phyloP scores from a whole-genome alignment of 192 early-diverging fungal genomes.

The Coemansia sp. region DNA sequence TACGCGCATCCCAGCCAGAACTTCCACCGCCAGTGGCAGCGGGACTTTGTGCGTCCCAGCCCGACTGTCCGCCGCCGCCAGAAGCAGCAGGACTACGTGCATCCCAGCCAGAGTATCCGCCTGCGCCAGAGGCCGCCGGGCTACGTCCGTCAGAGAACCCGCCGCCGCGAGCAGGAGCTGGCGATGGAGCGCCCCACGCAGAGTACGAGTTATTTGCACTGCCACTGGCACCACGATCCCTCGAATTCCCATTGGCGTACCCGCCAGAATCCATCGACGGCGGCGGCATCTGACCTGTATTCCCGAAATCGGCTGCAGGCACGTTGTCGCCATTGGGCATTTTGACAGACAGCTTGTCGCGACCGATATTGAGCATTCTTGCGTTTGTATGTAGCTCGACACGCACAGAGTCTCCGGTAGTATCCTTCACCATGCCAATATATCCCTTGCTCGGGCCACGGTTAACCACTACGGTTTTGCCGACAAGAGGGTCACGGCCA shows the following conservation, averaged over 20 bases:
- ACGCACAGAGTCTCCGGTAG: conserved; percentile 63
- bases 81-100: conserved; percentile 52
- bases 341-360: conserved; percentile 69
- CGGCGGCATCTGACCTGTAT: neutral
- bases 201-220: conserved; percentile 4
- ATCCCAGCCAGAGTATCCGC: conserved; percentile 11
- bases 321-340: conserved; percentile 59
- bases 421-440: conserved; percentile 92
- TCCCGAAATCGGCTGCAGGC: conserved; percentile 42
- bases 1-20: conserved; percentile 57
- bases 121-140: conserved; percentile 16
- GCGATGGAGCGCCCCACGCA: conserved; percentile 19
- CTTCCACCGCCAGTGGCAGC: conserved; percentile 53
- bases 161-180: conserved; percentile 2
- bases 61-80: conserved; percentile 52
- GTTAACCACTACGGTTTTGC: conserved; percentile 79
- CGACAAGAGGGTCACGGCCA: conserved; percentile 56
- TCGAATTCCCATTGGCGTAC: conserved; percentile 12
- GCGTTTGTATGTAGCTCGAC: conserved; percentile 94
- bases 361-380: conserved; percentile 76
- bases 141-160: conserved; percentile 20
- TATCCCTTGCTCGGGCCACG: conserved; percentile 97
- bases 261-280: conserved; percentile 6
- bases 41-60: conserved; percentile 39
- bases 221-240: neutral